phyloP scores from a whole-genome alignment of 345 rosid genomes.

The Citrus medica region DNA sequence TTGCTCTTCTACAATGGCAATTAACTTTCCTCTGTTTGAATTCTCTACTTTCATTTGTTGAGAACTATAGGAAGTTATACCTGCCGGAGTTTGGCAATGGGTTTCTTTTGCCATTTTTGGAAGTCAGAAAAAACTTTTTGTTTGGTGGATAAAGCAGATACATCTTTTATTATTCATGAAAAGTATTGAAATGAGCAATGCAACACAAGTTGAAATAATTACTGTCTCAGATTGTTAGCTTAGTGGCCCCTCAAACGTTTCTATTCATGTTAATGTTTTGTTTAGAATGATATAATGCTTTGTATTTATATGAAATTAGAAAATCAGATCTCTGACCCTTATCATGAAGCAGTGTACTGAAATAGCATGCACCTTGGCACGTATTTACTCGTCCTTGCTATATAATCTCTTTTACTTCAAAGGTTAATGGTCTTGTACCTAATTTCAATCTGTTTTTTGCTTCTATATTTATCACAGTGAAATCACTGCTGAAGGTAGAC shows the following conservation, averaged over 20 bases:
- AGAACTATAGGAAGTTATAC: neutral
- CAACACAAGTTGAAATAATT: neutral
- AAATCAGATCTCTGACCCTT: neutral
- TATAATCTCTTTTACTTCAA: neutral
- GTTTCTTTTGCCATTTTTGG: neutral
- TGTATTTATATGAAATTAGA: neutral
- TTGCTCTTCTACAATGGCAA: neutral
- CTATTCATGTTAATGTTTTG: neutral
- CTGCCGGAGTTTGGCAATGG: neutral
- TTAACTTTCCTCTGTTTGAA: neutral
- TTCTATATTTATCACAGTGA: constrained; percentile 46
- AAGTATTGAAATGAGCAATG: neutral
- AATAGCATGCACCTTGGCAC: neutral
- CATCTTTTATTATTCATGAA: neutral
- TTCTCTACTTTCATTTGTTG: neutral
- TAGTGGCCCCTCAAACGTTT: neutral
- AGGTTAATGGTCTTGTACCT: neutral
- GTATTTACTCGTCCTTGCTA: neutral
- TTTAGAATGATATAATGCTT: neutral
- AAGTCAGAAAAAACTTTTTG: neutral
- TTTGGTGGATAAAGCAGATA: neutral
- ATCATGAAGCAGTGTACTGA: neutral
- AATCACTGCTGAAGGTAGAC: constrained; percentile 84
- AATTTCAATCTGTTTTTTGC: neutral
- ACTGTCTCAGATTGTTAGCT: neutral